phyloP scores from a whole-genome alignment of 495 filamentous ascomycete genomes.

The Xylaria scruposa region DNA sequence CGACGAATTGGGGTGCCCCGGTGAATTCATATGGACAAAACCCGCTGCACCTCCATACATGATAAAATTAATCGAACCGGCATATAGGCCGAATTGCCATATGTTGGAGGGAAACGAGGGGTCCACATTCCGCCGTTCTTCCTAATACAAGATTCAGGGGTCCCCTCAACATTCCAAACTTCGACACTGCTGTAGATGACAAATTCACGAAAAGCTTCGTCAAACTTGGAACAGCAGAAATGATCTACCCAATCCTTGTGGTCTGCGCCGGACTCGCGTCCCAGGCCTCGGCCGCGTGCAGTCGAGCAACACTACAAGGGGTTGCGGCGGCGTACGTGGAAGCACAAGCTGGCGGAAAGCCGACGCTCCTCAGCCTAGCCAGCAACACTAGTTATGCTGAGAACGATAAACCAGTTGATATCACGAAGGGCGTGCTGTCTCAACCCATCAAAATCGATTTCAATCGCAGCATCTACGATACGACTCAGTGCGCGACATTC shows the following conservation, averaged over 20 bases:
- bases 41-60: neutral
- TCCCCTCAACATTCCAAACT: neutral
- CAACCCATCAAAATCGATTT: slow-evolving; percentile 46
- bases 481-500: slow-evolving; percentile 47
- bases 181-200: neutral
- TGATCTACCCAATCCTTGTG: slow-evolving; percentile 7
- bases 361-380: slow-evolving; percentile 29
- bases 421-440: slow-evolving; percentile 42
- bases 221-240: neutral
- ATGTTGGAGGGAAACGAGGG: slow-evolving; percentile 16
- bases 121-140: slow-evolving; percentile 14
- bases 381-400: slow-evolving; percentile 46
- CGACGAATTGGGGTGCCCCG: neutral
- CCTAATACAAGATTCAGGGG: neutral
- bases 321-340: slow-evolving; percentile 38
- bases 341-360: slow-evolving; percentile 35
- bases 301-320: slow-evolving; percentile 35
- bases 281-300: slow-evolving; percentile 32
- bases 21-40: neutral
- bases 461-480: slow-evolving; percentile 49
- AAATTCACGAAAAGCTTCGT: neutral
- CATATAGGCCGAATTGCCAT: slow-evolving; percentile 24
- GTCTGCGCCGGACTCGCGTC: slow-evolving; percentile 1
- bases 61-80: slow-evolving; percentile 8
- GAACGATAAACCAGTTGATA: slow-evolving; percentile 43